A percentile compares a stretch with the other conserved stretches of the same genome.
phyloP scores from a whole-genome alignment of 2,329 filamentous ascomycete species.

The Sarocladiaceae sp. region DNA sequence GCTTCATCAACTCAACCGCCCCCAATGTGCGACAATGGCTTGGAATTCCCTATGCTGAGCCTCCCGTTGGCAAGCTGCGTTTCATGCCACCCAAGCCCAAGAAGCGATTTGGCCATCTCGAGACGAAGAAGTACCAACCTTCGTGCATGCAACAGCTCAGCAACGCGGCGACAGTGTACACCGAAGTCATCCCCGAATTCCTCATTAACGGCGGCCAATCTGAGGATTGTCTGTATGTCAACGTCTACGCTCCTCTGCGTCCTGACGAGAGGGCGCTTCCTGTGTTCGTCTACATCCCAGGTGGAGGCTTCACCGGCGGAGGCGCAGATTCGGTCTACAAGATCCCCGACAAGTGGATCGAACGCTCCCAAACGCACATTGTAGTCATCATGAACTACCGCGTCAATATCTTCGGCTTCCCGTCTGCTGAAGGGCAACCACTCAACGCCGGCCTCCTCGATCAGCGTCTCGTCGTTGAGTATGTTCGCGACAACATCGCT shows the following conservation, averaged over 20 bases:
- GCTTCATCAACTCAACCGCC: not conserved
- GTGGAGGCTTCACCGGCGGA: constrained; percentile 38
- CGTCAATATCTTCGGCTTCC: constrained; percentile 38
- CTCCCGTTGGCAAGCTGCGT: constrained; percentile 48
- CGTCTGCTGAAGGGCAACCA: constrained; percentile 21
- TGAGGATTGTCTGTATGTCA: constrained; percentile 30
- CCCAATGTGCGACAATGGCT: constrained; percentile 13
- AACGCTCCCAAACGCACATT: constrained; percentile 33
- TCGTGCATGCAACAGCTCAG: constrained; percentile 24
- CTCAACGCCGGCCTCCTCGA: constrained; percentile 25
- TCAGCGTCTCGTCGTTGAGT: constrained; percentile 25
- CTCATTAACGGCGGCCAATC: constrained; percentile 29
- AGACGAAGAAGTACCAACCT: constrained; percentile 21
- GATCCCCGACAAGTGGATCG: constrained; percentile 18
- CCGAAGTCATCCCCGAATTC: constrained; percentile 31
- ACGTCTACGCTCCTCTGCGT: constrained; percentile 26
- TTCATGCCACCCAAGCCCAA: constrained; percentile 30
- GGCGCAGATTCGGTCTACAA: constrained; percentile 50
- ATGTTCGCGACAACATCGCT: constrained; percentile 26
- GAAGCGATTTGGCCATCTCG: constrained; percentile 17
- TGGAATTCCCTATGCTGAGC: constrained; percentile 51
- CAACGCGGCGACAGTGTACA: constrained; percentile 28
- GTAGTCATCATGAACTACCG: constrained; percentile 45
- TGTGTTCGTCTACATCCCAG: constrained; percentile 20
- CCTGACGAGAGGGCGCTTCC: constrained; percentile 16